Conservation (phyloP, 1,284 basidiomycete species). For the Hymenochaete sp. region DNA sequence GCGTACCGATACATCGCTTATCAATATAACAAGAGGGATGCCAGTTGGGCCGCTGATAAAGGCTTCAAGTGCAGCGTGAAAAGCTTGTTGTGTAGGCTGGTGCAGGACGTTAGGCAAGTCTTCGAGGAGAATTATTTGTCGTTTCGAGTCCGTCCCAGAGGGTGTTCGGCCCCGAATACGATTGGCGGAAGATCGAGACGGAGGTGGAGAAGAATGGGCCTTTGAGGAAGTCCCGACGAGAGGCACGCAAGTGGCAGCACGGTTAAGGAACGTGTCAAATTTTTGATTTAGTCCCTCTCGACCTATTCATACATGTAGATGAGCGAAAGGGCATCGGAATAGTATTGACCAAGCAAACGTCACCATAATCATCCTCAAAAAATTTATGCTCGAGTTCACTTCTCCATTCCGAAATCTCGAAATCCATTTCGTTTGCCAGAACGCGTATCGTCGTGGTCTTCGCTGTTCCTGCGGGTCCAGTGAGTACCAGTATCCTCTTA, state of each 20-base stretch:
- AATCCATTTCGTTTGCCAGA: constrained; percentile 65
- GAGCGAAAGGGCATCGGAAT: no score
- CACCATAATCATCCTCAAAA: constrained; percentile 24
- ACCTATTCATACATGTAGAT: no score
- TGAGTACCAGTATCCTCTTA: constrained; percentile 77
- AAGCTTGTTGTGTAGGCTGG: constrained; percentile 58
- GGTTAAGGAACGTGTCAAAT: constrained; percentile 70
- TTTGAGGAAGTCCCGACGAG: constrained; percentile 34
- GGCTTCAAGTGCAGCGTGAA: constrained; percentile 63
- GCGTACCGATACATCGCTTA: constrained; percentile 75
- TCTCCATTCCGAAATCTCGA: constrained; percentile 84
- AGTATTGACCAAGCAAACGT: constrained; percentile 24
- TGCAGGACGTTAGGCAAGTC: constrained; percentile 89
- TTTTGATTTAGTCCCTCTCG: constrained; percentile 63
- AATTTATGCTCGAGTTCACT: constrained; percentile 45
- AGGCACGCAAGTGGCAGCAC: constrained; percentile 58
- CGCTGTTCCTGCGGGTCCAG: constrained; percentile 84
- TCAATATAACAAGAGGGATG: constrained; percentile 72
- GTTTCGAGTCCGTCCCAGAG: no score
- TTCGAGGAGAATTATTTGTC: constrained; percentile 75
- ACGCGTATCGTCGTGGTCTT: constrained; percentile 84
- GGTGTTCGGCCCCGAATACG: no score
- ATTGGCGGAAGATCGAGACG: constrained; percentile 7
- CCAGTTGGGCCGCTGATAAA: constrained; percentile 38
- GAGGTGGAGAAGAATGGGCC: no score